These are phyloP conservation scores for Telopea speciosissima DNA, from an alignment of 177 flowering plant genomes.

Conservation along the genomic window DNA sequence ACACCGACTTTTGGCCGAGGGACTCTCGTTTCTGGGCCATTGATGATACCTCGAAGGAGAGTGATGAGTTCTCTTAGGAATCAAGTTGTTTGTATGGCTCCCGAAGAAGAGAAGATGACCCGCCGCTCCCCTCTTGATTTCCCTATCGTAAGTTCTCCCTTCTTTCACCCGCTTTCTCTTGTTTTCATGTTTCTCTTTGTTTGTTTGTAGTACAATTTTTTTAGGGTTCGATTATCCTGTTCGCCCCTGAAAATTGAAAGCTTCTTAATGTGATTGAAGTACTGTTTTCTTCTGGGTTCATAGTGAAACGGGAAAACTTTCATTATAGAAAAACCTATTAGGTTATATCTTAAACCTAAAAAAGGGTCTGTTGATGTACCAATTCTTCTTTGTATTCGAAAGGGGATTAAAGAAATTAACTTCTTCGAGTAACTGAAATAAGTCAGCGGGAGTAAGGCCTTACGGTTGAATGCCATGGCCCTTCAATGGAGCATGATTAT, in stretches of 20 bases:
- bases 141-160: conserved; percentile 41
- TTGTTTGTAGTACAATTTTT: not conserved
- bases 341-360: too few relatives aligned
- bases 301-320: not conserved
- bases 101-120: conserved; percentile 72
- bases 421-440: too few relatives aligned
- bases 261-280: not conserved
- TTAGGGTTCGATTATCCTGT: not conserved
- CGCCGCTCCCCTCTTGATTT: conserved; percentile 86
- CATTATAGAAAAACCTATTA: too few relatives aligned
- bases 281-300: not conserved
- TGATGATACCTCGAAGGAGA: not conserved
- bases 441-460: too few relatives aligned
- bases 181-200: not conserved
- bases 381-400: too few relatives aligned
- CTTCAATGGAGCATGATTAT: too few relatives aligned
- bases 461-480: too few relatives aligned
- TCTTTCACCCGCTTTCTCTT: not conserved
- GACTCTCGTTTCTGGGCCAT: not conserved
- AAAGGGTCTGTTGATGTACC: too few relatives aligned
- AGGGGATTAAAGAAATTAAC: too few relatives aligned
- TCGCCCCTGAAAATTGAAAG: not conserved
- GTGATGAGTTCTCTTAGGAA: not conserved
- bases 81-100: conserved; percentile 67
- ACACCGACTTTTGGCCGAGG: too few relatives aligned